Conservation (phyloP, 176 grass and related monocot species). For the Olyra latifolia region DNA sequence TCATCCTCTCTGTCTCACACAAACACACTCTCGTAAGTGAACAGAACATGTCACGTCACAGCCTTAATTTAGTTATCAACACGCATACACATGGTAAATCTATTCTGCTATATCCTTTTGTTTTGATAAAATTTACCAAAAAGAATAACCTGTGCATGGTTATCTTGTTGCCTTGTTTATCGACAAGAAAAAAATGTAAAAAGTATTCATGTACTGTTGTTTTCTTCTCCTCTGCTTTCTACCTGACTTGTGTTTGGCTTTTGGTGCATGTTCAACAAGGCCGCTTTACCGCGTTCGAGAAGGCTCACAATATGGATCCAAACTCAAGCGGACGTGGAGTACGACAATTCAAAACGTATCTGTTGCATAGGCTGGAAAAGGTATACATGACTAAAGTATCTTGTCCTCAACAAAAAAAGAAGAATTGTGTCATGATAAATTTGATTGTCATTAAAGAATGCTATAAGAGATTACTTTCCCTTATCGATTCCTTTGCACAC, state of each 20-base stretch:
- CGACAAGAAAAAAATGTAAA: background rate
- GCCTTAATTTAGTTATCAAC: background rate
- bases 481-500: background rate
- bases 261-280: constrained; percentile 47
- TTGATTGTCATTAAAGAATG: background rate
- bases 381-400: constrained; percentile 29
- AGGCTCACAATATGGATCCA: constrained; percentile 71
- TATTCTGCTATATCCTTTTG: background rate
- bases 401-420: background rate
- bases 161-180: background rate
- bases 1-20: too few relatives aligned
- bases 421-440: background rate
- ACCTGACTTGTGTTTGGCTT: background rate
- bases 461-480: background rate
- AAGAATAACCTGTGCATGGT: background rate
- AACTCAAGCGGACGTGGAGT: constrained; percentile 65
- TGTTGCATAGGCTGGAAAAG: constrained; percentile 85
- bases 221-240: background rate
- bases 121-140: background rate
- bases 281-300: constrained; percentile 89
- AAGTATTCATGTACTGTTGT: background rate
- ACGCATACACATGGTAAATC: too few relatives aligned
- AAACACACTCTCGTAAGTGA: background rate
- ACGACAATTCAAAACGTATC: constrained; percentile 94
- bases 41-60: background rate